These are phyloP conservation scores for Heterobasidion occidentale DNA, from an alignment of 1,284 basidiomycete species.

Conservation along the genomic window DNA sequence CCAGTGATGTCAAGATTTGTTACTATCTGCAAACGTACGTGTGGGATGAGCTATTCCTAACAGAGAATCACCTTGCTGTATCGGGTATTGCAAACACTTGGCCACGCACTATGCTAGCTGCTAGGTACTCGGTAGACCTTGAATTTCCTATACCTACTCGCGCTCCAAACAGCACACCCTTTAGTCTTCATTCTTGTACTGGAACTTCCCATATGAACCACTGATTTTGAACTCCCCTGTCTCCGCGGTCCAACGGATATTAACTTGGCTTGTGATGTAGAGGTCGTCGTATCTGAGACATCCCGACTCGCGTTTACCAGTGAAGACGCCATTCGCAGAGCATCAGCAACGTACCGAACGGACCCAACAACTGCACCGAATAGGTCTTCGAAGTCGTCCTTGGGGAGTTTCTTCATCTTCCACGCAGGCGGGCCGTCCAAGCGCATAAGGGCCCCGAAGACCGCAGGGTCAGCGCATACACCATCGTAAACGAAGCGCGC, in stretches of 20 bases:
- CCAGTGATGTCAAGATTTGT: too few species aligned
- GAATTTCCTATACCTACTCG: too few species aligned
- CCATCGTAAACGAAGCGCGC: constrained; percentile 50
- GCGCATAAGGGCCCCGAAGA: constrained; percentile 41
- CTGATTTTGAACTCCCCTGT: constrained; percentile 45
- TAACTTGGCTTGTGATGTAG: constrained; percentile 34
- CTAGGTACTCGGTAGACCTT: too few species aligned
- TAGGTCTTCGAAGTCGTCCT: constrained; percentile 32
- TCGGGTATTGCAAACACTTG: too few species aligned
- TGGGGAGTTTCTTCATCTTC: constrained; percentile 44
- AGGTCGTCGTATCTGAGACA: constrained; percentile 31
- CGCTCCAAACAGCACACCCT: too few species aligned
- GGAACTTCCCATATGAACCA: constrained; percentile 30
- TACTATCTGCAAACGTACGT: too few species aligned
- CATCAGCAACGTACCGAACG: constrained; percentile 15
- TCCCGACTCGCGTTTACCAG: not conserved
- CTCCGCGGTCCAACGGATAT: constrained; percentile 37
- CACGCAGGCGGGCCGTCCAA: constrained; percentile 39
- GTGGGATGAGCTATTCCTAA: too few species aligned
- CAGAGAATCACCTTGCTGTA: too few species aligned
- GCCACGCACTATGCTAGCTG: too few species aligned
- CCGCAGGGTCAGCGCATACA: constrained; percentile 40
- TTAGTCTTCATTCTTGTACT: not conserved
- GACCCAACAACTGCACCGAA: constrained; percentile 24
- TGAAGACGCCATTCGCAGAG: not conserved